Percentiles rank a stretch among this genome's conserved stretches.
Evolutionary conservation across 1,139 yeast species (phyloP).

Genomic region (Candida smagusa): DNA sequence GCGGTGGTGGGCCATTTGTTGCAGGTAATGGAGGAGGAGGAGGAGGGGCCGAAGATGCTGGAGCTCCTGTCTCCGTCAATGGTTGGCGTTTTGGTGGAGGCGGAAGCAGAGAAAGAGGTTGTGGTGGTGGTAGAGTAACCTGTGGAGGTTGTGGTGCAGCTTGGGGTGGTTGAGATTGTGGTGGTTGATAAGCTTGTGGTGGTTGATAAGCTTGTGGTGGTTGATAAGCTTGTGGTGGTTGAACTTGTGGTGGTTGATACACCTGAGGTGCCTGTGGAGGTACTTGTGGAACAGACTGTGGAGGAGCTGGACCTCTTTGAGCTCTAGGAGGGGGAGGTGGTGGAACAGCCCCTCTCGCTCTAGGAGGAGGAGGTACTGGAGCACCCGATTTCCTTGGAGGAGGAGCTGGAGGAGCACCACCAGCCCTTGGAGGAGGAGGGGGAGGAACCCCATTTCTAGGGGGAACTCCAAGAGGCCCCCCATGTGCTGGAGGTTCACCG

Average conservation of each 20-base stretch:
- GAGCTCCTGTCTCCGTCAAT: neutral
- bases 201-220: constrained; percentile 20
- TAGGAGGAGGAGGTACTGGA: constrained; percentile 11
- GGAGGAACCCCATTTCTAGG: neutral
- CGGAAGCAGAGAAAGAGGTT: constrained; percentile 10
- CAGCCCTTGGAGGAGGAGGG: constrained; percentile 24
- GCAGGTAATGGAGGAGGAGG: constrained; percentile 27
- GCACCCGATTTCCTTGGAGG: constrained; percentile 21
- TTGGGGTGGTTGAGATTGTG: constrained; percentile 12
- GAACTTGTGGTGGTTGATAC: constrained; percentile 11
- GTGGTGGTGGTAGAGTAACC: constrained; percentile 6
- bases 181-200: constrained; percentile 20
- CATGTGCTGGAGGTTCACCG: neutral
- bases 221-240: constrained; percentile 8
- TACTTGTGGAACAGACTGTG: constrained; percentile 19
- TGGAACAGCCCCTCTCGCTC: constrained; percentile 16
- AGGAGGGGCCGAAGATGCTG: constrained; percentile 14
- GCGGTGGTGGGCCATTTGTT: constrained; percentile 22
- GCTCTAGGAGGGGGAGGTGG: constrained; percentile 26
- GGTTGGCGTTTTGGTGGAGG: neutral
- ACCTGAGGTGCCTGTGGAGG: constrained; percentile 17
- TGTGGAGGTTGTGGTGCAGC: constrained; percentile 20
- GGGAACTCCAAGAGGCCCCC: neutral
- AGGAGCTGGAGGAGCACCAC: constrained; percentile 22
- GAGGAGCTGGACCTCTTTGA: constrained; percentile 16